Evolutionary conservation across 2,329 filamentous ascomycete genomes (phyloP).

Genomic region (Botrytis squamosa): DNA sequence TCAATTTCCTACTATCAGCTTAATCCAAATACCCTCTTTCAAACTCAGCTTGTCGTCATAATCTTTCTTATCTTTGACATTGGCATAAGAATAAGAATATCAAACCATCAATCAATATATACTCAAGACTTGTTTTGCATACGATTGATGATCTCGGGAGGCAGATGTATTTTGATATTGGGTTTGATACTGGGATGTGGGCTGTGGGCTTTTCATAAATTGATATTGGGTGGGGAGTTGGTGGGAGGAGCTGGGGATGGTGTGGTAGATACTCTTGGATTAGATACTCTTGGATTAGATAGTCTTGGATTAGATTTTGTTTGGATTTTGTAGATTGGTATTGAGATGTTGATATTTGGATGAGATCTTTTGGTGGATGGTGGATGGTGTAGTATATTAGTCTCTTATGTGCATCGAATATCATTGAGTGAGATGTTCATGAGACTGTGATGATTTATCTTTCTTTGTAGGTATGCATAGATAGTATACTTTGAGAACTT

Average conservation of each 20-base stretch:
- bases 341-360: background rate
- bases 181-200: background rate
- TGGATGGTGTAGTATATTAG: no score
- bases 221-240: background rate
- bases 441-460: no score
- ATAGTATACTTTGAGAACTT: background rate
- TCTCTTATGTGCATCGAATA: background rate
- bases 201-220: no score
- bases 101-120: background rate
- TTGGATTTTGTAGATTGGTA: background rate
- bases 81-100: background rate
- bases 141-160: no score
- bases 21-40: background rate
- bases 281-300: no score
- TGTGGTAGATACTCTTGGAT: no score
- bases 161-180: accelerated
- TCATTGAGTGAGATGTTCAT: background rate
- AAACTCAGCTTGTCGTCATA: no score
- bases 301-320: no score
- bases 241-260: no score
- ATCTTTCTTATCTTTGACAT: background rate
- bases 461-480: no score
- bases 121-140: background rate
- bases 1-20: background rate
- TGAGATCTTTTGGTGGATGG: accelerated